Evolutionary conservation across 1,284 basidiomycete species (phyloP).

Genomic region (Heterobasidion parviporum): DNA sequence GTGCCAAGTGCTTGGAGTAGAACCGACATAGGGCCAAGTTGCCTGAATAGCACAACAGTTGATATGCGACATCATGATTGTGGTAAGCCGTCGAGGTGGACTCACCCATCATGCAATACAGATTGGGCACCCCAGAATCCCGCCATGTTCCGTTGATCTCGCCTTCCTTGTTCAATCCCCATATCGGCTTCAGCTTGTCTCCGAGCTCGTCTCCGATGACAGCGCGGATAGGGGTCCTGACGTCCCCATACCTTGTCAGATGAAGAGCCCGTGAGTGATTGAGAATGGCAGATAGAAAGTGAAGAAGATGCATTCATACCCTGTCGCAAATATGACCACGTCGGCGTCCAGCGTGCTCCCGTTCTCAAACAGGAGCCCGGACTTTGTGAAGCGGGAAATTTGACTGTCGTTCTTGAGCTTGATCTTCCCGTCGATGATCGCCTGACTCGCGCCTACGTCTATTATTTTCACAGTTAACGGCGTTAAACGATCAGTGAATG

Average conservation of each 20-base stretch:
- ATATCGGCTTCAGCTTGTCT: constrained; percentile 37
- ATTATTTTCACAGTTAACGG: not conserved
- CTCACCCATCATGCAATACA: constrained; percentile 53
- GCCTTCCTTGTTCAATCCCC: constrained; percentile 51
- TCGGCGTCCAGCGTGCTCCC: constrained; percentile 59
- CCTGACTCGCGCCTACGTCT: constrained; percentile 58
- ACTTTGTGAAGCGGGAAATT: constrained; percentile 46
- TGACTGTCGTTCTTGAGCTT: constrained; percentile 62
- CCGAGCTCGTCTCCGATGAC: constrained; percentile 43
- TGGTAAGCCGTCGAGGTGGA: not conserved
- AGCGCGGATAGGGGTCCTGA: constrained; percentile 28
- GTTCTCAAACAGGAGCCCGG: constrained; percentile 55
- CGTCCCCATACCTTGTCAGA: constrained; percentile 29
- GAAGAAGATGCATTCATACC: constrained; percentile 25
- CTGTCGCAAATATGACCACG: constrained; percentile 61
- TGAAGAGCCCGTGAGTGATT: not conserved
- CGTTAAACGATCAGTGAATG: not conserved
- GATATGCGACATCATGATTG: not conserved
- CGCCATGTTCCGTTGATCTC: constrained; percentile 45
- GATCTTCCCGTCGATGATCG: constrained; percentile 65
- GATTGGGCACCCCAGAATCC: constrained; percentile 38
- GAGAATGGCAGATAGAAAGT: constrained; percentile 12
- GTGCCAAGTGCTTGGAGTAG: constrained; percentile 48
- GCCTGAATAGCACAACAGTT: constrained; percentile 23
- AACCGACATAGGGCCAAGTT: constrained; percentile 47